Percentiles rank a stretch among this genome's conserved stretches.
Evolutionary conservation across 345 rosid genomes (phyloP).

Genomic region (Citrus medica): DNA sequence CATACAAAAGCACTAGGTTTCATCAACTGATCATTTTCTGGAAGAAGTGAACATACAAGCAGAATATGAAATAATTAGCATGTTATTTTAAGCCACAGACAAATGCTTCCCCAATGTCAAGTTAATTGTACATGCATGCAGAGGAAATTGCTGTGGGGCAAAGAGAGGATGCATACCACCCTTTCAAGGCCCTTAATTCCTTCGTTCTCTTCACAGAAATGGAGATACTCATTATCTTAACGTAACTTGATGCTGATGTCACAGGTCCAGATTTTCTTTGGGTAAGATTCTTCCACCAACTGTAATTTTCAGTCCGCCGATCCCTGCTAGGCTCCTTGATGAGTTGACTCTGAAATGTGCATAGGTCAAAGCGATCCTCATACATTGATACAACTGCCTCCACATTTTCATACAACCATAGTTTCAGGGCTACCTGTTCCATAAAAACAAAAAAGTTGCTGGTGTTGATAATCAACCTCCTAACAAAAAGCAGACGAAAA

Average conservation of each 20-base stretch:
- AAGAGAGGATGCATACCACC: slow-evolving; percentile 62
- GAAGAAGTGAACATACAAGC: not conserved
- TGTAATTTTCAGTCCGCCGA: slow-evolving; percentile 31
- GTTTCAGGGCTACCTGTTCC: slow-evolving; percentile 72
- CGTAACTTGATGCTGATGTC: slow-evolving; percentile 36
- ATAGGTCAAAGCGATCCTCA: slow-evolving; percentile 89
- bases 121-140: slow-evolving; percentile 3
- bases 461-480: not conserved
- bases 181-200: slow-evolving; percentile 81
- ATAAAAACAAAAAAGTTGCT: not conserved
- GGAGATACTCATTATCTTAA: slow-evolving; percentile 48
- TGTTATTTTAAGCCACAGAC: not conserved
- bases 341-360: slow-evolving; percentile 44
- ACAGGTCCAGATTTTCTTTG: slow-evolving; percentile 32
- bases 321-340: slow-evolving; percentile 38
- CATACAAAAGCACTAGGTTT: not conserved
- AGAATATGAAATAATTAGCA: not conserved
- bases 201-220: slow-evolving; percentile 73
- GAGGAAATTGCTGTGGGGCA: slow-evolving; percentile 3
- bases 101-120: not conserved
- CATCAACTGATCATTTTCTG: not conserved
- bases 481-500: not conserved
- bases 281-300: slow-evolving; percentile 69
- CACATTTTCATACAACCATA: slow-evolving; percentile 87
- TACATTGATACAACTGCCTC: slow-evolving; percentile 89